phyloP scores from a whole-genome alignment of 192 early-diverging fungal genomes.

The Radiomyces spectabilis region DNA sequence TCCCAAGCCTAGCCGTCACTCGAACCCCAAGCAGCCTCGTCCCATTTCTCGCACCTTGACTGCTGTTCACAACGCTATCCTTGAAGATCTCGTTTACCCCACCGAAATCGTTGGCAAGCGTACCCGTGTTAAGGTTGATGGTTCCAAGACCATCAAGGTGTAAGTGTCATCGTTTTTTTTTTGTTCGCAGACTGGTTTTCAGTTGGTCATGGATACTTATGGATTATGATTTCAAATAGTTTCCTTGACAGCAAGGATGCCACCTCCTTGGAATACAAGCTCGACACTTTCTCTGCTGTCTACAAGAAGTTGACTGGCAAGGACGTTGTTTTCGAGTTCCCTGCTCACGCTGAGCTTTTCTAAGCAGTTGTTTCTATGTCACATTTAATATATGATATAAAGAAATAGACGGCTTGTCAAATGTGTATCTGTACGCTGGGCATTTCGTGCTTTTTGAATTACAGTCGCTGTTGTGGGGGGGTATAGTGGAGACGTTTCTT shows the following conservation, averaged over 20 bases:
- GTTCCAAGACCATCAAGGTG: slow-evolving; percentile 92
- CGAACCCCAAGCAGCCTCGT: slow-evolving; percentile 74
- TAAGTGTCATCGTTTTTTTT: no score
- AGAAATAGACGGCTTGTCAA: no score
- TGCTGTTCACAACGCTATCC: slow-evolving; percentile 91
- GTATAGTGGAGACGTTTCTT: no score
- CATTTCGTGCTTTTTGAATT: no score
- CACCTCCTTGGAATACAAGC: slow-evolving; percentile 96
- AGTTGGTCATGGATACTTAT: no score
- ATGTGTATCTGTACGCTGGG: no score
- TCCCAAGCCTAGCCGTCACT: slow-evolving; percentile 88
- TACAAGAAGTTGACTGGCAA: slow-evolving; percentile 97
- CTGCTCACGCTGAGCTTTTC: slow-evolving; percentile 33
- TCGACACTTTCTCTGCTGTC: slow-evolving; percentile 93
- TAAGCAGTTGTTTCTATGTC: slow-evolving; percentile 8
- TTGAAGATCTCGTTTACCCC: slow-evolving; percentile 98
- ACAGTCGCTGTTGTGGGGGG: no score
- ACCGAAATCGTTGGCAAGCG: slow-evolving; percentile 99
- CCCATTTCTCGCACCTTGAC: slow-evolving; percentile 96
- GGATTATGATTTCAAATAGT: no score
- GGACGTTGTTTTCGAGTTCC: slow-evolving; percentile 98
- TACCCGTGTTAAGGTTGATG: slow-evolving; percentile 93
- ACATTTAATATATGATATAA: no score
- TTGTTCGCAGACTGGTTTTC: no score
- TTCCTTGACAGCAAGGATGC: slow-evolving; percentile 98